phyloP scores from a whole-genome alignment of 2,329 filamentous ascomycete genomes.

The Penicillium freii region DNA sequence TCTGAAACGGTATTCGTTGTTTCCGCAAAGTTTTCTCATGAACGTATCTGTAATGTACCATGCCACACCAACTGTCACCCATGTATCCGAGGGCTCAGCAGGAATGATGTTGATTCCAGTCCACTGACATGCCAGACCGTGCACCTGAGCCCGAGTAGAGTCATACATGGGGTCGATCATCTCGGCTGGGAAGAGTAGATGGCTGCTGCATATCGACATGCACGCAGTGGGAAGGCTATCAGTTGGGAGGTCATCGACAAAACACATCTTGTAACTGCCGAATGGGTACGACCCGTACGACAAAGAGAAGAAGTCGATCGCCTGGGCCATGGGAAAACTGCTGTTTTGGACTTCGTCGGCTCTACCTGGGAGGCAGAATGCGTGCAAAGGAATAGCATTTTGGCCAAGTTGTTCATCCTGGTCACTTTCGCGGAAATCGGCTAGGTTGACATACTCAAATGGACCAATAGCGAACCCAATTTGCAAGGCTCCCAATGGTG shows the following conservation, averaged over 20 bases:
- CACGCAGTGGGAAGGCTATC: constrained; percentile 77
- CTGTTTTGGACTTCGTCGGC: constrained; percentile 81
- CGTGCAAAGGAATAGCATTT: constrained; percentile 84
- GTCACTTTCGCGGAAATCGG: constrained; percentile 83
- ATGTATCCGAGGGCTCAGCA: constrained; percentile 74
- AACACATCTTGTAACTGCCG: constrained; percentile 86
- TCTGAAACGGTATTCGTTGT: constrained; percentile 89
- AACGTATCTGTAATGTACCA: constrained; percentile 95
- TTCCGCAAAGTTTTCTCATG: constrained; percentile 84
- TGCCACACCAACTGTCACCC: constrained; percentile 85
- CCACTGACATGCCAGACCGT: constrained; percentile 87
- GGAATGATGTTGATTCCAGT: constrained; percentile 90
- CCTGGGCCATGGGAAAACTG: constrained; percentile 76
- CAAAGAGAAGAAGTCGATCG: constrained; percentile 87
- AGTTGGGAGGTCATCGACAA: constrained; percentile 81
- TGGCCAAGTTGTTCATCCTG: constrained; percentile 87
- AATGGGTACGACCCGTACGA: constrained; percentile 90
- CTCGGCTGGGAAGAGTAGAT: constrained; percentile 78
- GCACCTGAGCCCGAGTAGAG: constrained; percentile 74
- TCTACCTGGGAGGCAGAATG: constrained; percentile 83
- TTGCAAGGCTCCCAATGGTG: constrained; percentile 78
- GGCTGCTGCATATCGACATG: constrained; percentile 81
- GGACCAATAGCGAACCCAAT: constrained; percentile 92
- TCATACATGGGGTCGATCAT: constrained; percentile 83
- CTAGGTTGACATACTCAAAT: constrained; percentile 88